These are phyloP conservation scores for Boletus vermiculosoides DNA, from an alignment of 768 basidiomycete species.

Conservation along the genomic window DNA sequence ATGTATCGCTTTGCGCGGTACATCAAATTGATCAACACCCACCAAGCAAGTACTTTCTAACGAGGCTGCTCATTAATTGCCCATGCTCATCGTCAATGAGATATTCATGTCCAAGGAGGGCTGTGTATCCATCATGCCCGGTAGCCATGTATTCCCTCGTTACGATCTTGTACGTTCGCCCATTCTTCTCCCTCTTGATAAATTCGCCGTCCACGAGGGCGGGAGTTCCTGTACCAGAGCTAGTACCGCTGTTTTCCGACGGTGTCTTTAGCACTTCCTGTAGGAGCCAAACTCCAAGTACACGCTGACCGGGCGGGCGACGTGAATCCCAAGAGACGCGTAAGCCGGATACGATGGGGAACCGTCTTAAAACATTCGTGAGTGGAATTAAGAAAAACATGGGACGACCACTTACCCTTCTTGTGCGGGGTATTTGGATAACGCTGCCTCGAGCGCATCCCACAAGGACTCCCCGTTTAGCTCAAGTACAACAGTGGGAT, in stretches of 20 bases:
- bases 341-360: constrained; percentile 84
- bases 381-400: neutral
- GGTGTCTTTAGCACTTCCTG: constrained; percentile 31
- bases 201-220: constrained; percentile 47
- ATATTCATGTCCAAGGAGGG: constrained; percentile 61
- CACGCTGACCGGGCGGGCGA: constrained; percentile 63
- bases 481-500: constrained; percentile 79
- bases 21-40: neutral
- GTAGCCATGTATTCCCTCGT: constrained; percentile 85
- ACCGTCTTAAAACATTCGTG: constrained; percentile 53
- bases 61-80: constrained; percentile 71
- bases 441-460: constrained; percentile 70
- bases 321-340: constrained; percentile 86
- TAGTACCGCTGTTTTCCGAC: constrained; percentile 19
- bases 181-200: constrained; percentile 51
- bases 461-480: constrained; percentile 77
- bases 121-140: constrained; percentile 79
- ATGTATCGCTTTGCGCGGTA: neutral
- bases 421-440: constrained; percentile 83
- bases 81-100: constrained; percentile 86
- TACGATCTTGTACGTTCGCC: constrained; percentile 71
- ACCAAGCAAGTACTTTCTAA: constrained; percentile 86
- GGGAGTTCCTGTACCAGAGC: constrained; percentile 28
- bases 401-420: constrained; percentile 64
- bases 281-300: constrained; percentile 68